phyloP scores from a whole-genome alignment of 176 grass and related monocot species.

The Avena sativa region DNA sequence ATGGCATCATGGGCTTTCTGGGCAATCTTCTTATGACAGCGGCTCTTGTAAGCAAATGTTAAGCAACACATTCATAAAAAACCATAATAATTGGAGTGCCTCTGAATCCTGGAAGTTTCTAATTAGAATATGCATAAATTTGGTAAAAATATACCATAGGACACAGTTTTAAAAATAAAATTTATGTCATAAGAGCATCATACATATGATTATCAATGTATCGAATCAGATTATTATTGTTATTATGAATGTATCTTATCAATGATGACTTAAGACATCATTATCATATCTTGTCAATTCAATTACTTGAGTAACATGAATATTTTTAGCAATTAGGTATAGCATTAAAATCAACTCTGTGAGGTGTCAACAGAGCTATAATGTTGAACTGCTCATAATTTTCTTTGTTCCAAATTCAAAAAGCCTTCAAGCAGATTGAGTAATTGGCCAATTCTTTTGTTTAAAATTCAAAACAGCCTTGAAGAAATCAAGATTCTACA shows the following conservation, averaged over 20 bases:
- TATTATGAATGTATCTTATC: too few species aligned
- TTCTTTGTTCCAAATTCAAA: neutral
- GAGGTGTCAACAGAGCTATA: constrained; percentile 1
- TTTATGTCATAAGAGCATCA: neutral
- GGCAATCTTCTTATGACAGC: neutral
- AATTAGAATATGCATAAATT: neutral
- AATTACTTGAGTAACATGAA: neutral
- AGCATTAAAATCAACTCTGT: neutral
- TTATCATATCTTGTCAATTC: neutral
- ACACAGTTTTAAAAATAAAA: neutral
- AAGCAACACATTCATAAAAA: neutral
- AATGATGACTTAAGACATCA: neutral
- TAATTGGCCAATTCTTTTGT: neutral
- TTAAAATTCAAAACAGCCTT: neutral
- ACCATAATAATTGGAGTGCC: neutral
- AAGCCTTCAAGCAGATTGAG: neutral
- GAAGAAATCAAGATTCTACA: neutral
- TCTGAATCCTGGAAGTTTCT: neutral
- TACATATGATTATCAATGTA: neutral
- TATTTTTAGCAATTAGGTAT: neutral
- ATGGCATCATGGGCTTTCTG: neutral
- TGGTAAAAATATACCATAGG: neutral
- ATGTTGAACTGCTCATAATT: neutral
- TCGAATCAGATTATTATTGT: neutral
- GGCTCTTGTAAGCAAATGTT: neutral